A percentile compares a stretch with the other conserved stretches of the same genome.
These are phyloP conservation scores for Coemansia sp. DNA, from an alignment of 192 early-diverging fungal genomes.

Conservation along the genomic window DNA sequence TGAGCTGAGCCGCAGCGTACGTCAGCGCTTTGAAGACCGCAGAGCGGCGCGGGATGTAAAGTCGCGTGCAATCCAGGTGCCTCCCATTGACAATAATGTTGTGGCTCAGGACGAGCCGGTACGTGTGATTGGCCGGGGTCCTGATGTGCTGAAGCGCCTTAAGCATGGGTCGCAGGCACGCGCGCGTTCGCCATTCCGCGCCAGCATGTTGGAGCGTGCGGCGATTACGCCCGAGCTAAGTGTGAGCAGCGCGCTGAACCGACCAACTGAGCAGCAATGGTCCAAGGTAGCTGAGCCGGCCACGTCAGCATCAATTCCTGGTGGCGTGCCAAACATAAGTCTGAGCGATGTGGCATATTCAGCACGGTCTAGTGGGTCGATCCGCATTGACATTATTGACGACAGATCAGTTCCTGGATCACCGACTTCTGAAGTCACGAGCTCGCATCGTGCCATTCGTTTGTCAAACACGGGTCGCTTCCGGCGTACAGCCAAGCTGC, in stretches of 20 bases:
- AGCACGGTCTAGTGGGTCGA: constrained; percentile 23
- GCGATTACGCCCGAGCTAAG: constrained; percentile 9
- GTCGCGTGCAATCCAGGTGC: background rate
- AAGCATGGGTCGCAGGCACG: constrained; percentile 38
- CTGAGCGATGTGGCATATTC: constrained; percentile 41
- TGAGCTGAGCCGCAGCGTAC: constrained; percentile 23
- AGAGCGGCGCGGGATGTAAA: background rate
- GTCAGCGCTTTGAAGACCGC: constrained; percentile 8
- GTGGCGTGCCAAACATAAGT: constrained; percentile 4
- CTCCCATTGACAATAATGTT: background rate
- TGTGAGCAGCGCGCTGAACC: background rate
- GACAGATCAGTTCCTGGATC: constrained; percentile 15
- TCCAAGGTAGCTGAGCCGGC: constrained; percentile 15
- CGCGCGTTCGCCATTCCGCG: constrained; percentile 18
- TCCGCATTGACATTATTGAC: constrained; percentile 38
- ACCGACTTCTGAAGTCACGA: background rate
- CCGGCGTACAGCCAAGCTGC: constrained; percentile 39
- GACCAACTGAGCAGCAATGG: constrained; percentile 8
- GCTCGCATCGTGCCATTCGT: constrained; percentile 5
- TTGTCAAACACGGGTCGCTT: constrained; percentile 35
- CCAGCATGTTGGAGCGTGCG: constrained; percentile 30
- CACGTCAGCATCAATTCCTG: constrained; percentile 16
- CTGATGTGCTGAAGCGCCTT: constrained; percentile 27
- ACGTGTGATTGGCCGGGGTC: background rate
- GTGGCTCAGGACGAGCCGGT: background rate